Evolutionary conservation across 495 filamentous ascomycete species (phyloP), one percentile per base, ranked within the genome.

Genomic region (Acidiella bohemica): DNA sequence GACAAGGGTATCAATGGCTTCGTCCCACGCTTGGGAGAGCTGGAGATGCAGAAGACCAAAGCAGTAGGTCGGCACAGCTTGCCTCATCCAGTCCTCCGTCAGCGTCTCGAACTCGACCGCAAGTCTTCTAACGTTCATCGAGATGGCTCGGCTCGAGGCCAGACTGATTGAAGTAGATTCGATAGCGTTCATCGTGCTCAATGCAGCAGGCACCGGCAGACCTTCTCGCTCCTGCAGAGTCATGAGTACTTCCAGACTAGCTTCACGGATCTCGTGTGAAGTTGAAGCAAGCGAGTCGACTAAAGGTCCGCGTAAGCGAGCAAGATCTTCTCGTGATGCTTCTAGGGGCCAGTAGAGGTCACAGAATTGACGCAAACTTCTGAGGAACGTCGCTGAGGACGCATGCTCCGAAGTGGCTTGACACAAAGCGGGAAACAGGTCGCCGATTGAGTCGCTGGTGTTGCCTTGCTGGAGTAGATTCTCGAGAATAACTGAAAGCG

Each of bases 21-120:
- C 84, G 46, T 93, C 83, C 81, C 85, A 93, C 16, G 88, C 58
- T 12, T 80, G 82, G 4, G 84, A 66, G 40, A 93, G 64, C 46
- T 78, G 81, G 35, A 88, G 76, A 3, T 85, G 90, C 39, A 93
- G 72, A 49, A 95, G 71, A 29, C 87, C 88, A 55, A 95, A 95
- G 51, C 81, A 78, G 49, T 85, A 95, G 11, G 75, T 66, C 1
- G 86, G 81, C 21, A 95, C 68, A 5, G 87, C 67, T 47, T 66
- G 67, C 22, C 71, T 62, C 51, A 93, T 65, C 77, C 79, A 85
- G 10, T 66, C 68, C 34, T 68, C 67, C 16, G 63, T 52, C 47
- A 63, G 49, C 35, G 70, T 51, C 39, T 72, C 53, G 60, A 75
- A 81, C 50, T 78, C 49, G 42, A 71, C 54, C 32, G 75, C 65